Conservation (phyloP, 2,329 filamentous ascomycete species). For the Incumbomyces lentus region DNA sequence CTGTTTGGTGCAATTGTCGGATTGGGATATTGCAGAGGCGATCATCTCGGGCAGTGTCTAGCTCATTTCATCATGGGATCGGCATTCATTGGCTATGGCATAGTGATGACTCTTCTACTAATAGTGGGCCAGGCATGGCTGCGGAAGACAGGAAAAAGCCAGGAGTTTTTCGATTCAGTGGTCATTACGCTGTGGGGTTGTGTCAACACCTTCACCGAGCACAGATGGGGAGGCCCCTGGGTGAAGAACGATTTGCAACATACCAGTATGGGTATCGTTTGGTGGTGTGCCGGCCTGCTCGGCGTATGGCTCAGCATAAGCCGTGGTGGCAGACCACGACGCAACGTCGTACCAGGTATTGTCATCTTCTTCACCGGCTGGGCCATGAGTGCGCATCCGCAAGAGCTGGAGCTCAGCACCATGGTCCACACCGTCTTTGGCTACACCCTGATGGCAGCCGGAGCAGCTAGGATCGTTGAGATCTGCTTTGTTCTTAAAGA, state of each 20-base stretch:
- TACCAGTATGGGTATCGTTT: constrained; percentile 98
- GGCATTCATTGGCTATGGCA: constrained; percentile 89
- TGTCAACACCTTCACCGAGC: constrained; percentile 96
- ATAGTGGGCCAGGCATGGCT: constrained; percentile 85
- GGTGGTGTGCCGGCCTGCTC: constrained; percentile 88
- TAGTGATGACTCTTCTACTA: constrained; percentile 74
- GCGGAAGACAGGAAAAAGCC: constrained; percentile 68
- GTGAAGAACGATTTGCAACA: constrained; percentile 92
- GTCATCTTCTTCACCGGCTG: constrained; percentile 88
- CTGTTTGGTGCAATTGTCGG: constrained; percentile 88
- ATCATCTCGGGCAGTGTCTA: constrained; percentile 83
- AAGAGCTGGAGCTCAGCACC: constrained; percentile 70
- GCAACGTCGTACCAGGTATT: constrained; percentile 86
- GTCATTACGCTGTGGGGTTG: constrained; percentile 93
- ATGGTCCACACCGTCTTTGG: constrained; percentile 86
- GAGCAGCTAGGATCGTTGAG: constrained; percentile 75
- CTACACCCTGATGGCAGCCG: constrained; percentile 88
- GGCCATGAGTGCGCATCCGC: constrained; percentile 88
- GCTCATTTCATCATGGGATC: constrained; percentile 99
- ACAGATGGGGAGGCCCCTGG: constrained; percentile 84
- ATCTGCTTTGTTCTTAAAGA: constrained; percentile 80
- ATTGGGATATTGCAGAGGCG: constrained; percentile 82
- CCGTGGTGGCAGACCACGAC: constrained; percentile 72
- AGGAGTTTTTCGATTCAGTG: constrained; percentile 91
- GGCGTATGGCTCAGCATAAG: constrained; percentile 86